These are phyloP conservation scores for Hymenoscyphus repandus DNA, from an alignment of 2,329 filamentous ascomycete genomes.

Conservation along the genomic window DNA sequence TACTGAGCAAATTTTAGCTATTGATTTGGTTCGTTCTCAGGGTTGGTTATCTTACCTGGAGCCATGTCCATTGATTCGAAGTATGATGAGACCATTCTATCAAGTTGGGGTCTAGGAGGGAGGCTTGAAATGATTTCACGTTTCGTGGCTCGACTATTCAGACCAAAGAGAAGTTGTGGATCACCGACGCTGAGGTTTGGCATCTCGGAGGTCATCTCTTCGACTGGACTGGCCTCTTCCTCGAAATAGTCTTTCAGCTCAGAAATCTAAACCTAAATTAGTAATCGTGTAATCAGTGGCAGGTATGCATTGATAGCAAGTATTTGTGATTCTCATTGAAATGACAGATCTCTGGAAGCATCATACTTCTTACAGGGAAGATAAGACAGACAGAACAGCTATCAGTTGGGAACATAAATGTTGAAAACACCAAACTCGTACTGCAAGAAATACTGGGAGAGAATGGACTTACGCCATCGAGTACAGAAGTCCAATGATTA, in stretches of 20 bases:
- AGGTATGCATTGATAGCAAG: no score
- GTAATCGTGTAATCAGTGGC: neutral
- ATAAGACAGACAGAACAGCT: no score
- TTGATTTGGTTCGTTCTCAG: neutral
- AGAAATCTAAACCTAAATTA: slow-evolving; percentile 40
- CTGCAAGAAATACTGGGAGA: neutral
- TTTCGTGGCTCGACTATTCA: slow-evolving; percentile 27
- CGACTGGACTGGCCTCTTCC: slow-evolving; percentile 12
- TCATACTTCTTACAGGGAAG: no score
- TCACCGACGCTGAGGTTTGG: neutral
- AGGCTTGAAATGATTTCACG: slow-evolving; percentile 42
- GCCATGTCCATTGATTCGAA: slow-evolving; percentile 47
- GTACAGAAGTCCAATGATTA: slow-evolving; percentile 52
- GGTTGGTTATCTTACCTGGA: slow-evolving; percentile 35
- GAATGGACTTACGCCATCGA: slow-evolving; percentile 45
- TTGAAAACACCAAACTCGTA: no score
- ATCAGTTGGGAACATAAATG: no score
- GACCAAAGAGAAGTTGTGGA: slow-evolving; percentile 7
- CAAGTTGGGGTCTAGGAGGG: slow-evolving; percentile 41
- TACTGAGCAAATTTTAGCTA: slow-evolving; percentile 31
- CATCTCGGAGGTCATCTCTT: slow-evolving; percentile 24
- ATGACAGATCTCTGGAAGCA: no score
- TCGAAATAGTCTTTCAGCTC: slow-evolving; percentile 53
- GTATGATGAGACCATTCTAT: slow-evolving; percentile 46
- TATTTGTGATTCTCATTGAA: no score